These are phyloP conservation scores for Phytophthora constricta DNA, from an alignment of 352 stramenopile genomes.

Conservation along the genomic window DNA sequence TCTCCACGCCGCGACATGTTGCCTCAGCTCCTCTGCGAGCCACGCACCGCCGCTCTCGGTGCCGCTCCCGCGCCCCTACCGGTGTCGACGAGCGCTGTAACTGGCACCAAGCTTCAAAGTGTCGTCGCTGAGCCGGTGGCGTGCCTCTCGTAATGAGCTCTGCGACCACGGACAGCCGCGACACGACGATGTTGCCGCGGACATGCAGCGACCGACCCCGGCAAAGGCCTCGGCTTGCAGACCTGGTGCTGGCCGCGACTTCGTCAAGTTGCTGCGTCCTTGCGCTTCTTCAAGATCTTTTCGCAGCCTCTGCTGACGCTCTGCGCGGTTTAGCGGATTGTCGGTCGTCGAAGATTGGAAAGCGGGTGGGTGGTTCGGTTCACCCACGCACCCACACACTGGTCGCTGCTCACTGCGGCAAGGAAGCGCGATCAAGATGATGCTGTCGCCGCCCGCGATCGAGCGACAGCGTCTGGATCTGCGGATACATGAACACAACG, in stretches of 20 bases:
- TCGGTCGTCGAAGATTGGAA: neutral
- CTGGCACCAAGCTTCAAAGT: constrained; percentile 10
- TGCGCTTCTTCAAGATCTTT: constrained; percentile 23
- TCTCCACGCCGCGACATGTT: constrained; percentile 30
- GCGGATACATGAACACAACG: constrained; percentile 33
- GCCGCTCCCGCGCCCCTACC: neutral
- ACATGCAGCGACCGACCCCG: constrained; percentile 7
- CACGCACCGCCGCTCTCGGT: neutral
- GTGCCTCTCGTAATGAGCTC: neutral
- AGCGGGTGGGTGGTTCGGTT: neutral
- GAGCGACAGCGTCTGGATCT: constrained; percentile 17
- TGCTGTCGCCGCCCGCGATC: constrained; percentile 13
- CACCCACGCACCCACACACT: no score
- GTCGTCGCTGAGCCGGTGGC: constrained; percentile 7
- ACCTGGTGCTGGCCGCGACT: constrained; percentile 20
- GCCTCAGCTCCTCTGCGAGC: constrained; percentile 6
- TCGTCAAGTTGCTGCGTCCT: constrained; percentile 4
- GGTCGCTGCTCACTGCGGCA: no score
- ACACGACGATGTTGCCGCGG: constrained; percentile 6
- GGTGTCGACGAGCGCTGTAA: neutral
- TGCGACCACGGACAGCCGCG: constrained; percentile 8
- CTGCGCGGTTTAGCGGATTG: no score
- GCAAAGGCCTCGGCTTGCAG: constrained; percentile 1
- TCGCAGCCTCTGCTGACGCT: constrained; percentile 23
- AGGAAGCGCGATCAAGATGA: constrained; percentile 22